Evolutionary conservation across 306 rosid genomes (phyloP).

Genomic region (Luffa acutangula): DNA sequence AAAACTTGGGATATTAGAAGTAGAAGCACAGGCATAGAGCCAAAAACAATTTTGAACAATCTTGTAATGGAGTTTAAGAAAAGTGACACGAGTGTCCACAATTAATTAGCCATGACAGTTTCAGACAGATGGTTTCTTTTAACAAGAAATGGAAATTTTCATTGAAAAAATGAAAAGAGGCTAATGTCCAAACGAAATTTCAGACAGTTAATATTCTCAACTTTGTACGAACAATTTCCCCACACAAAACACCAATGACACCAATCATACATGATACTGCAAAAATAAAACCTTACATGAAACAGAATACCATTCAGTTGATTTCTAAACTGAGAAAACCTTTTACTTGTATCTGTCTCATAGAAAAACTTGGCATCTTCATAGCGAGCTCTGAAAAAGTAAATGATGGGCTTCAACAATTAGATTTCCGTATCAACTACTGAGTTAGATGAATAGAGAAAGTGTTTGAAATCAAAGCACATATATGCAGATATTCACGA

Average conservation of each 20-base stretch:
- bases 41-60: neutral
- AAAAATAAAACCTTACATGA: slow-evolving; percentile 49
- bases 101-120: neutral
- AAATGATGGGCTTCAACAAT: slow-evolving; percentile 3
- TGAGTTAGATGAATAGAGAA: neutral
- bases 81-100: neutral
- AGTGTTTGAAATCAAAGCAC: neutral
- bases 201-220: too few species aligned
- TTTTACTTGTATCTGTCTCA: slow-evolving; percentile 61
- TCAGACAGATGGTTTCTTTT: neutral
- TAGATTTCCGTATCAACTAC: neutral
- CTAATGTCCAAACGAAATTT: too few species aligned
- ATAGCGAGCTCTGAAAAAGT: slow-evolving; percentile 74
- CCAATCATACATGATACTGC: neutral
- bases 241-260: neutral
- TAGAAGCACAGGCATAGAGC: neutral
- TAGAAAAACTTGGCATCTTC: slow-evolving; percentile 98
- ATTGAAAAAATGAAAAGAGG: too few species aligned
- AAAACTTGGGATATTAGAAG: slow-evolving; percentile 15
- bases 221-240: neutral
- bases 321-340: slow-evolving; percentile 57
- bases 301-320: slow-evolving; percentile 74
- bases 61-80: neutral
- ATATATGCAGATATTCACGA: neutral
- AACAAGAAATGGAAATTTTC: too few species aligned